Evolutionary conservation across 1,139 yeast species (phyloP).

Genomic region (Candida sp.): DNA sequence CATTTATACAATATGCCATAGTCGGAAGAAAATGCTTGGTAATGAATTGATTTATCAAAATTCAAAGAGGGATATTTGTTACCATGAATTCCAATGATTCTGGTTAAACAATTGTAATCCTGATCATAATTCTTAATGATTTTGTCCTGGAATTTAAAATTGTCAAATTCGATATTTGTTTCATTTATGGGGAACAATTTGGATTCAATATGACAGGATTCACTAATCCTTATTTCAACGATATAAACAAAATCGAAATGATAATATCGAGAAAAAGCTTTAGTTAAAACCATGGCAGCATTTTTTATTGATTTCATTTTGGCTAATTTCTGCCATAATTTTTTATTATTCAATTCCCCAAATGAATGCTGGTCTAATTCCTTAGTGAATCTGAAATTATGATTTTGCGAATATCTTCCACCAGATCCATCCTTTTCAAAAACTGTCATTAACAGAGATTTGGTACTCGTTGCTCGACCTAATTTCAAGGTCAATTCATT

Average conservation of each 20-base stretch:
- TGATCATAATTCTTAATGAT: constrained; percentile 22
- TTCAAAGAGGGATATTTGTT: constrained; percentile 22
- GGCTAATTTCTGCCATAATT: constrained; percentile 38
- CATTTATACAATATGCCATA: constrained; percentile 49
- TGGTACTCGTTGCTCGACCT: constrained; percentile 54
- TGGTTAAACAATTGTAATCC: constrained; percentile 30
- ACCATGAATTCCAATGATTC: constrained; percentile 50
- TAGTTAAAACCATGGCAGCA: constrained; percentile 42
- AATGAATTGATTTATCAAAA: constrained; percentile 46
- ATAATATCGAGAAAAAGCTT: constrained; percentile 33
- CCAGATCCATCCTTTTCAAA: constrained; percentile 65
- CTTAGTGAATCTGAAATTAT: constrained; percentile 38
- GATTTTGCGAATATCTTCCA: constrained; percentile 49
- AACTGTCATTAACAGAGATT: constrained; percentile 30
- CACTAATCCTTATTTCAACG: constrained; percentile 53
- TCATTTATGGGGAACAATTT: constrained; percentile 39
- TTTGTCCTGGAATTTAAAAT: constrained; percentile 34
- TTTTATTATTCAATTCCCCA: constrained; percentile 11
- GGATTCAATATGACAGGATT: constrained; percentile 34
- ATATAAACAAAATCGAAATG: constrained; percentile 51
- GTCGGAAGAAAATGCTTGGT: constrained; percentile 48
- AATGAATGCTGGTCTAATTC: constrained; percentile 5
- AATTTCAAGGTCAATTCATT: constrained; percentile 27
- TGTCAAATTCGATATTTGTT: constrained; percentile 41
- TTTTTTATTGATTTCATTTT: constrained; percentile 38